Evolutionary conservation across 2,329 filamentous ascomycete genomes (phyloP).

Genomic region (Ascomycota sp.): DNA sequence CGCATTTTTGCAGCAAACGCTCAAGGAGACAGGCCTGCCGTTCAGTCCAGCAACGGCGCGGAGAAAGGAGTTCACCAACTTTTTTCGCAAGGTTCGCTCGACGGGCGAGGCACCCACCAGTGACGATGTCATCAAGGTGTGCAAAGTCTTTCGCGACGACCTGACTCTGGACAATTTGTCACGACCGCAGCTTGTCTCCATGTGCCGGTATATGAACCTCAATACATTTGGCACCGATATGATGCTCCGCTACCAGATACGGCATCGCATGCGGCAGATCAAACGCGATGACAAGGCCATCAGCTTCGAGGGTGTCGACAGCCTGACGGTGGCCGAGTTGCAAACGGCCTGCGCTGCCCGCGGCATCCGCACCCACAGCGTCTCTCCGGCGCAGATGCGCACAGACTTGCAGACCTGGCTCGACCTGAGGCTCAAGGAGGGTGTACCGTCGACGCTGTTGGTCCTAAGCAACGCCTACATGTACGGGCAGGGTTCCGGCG

Average conservation of each 20-base stretch:
- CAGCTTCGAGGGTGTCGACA: conserved; percentile 80
- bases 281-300: conserved; percentile 95
- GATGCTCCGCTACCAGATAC: conserved; percentile 92
- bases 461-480: conserved; percentile 96
- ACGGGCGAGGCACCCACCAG: conserved; percentile 79
- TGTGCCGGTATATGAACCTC: conserved; percentile 96
- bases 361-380: conserved; percentile 78
- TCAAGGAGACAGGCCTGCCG: conserved; percentile 84
- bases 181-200: conserved; percentile 83
- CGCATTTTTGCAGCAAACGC: conserved; percentile 66
- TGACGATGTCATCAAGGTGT: conserved; percentile 92
- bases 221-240: conserved; percentile 94
- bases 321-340: conserved; percentile 78
- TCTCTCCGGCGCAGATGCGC: conserved; percentile 71
- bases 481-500: conserved; percentile 77
- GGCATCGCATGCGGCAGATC: conserved; percentile 96
- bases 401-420: conserved; percentile 89
- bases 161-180: conserved; percentile 93
- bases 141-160: conserved; percentile 97
- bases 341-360: conserved; percentile 83
- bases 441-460: conserved; percentile 86
- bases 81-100: conserved; percentile 88
- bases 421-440: conserved; percentile 77
- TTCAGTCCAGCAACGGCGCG: conserved; percentile 68
- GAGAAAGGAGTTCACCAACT: conserved; percentile 84